Base-by-base conservation (phyloP, 805 yeast species). In the Cyberlindnera lachancei region DNA sequence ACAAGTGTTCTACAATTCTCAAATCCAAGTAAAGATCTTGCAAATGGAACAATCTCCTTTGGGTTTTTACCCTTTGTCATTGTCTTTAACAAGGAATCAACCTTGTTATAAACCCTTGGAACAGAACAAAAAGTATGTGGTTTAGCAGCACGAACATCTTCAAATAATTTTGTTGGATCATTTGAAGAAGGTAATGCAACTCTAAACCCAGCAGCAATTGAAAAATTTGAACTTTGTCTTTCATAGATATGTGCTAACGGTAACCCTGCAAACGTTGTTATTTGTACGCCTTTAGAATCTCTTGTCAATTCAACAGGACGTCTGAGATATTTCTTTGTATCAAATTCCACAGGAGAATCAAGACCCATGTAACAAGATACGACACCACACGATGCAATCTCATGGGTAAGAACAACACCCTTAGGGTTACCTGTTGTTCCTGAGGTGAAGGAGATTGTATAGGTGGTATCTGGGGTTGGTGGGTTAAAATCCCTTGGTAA, bases 361-460 rank as follows among this genome's bases (percentile, higher is more conserved):
- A 59, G 38, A 5, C 55, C 41, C 9, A 58, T 38, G 27, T 62
- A 48, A 0, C 63, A 48, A 6, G 65, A 47, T 1, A 68, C 60
- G 30, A 78, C 66, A 4, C 64, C 68, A 4, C 78, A 63, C 8
- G 65, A 60, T 4, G 71, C 66, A 41, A 64, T 67, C 18, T 56
- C 54, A 30, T 79, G 84, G 2, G 73, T 59, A 21, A 71, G 31
- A 21, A 68, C 70, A 7, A 75, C 87, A 27, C 88, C 88, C 52
- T 79, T 79, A 18, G 88, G 88, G 23, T 68, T 53, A 3, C 86
- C 85, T 2, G 87, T 78, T 3, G 88, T 79, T 15, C 88, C 87
- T 0, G 84, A 76, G 3, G 87, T 80, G 53, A 79, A 79, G 9
- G 79, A 75, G 32, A 79, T 70, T 5, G 86, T 75, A 49, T 73